Base-by-base conservation (phyloP, 441 rosid genomes). In the Isatis lusitanica region DNA sequence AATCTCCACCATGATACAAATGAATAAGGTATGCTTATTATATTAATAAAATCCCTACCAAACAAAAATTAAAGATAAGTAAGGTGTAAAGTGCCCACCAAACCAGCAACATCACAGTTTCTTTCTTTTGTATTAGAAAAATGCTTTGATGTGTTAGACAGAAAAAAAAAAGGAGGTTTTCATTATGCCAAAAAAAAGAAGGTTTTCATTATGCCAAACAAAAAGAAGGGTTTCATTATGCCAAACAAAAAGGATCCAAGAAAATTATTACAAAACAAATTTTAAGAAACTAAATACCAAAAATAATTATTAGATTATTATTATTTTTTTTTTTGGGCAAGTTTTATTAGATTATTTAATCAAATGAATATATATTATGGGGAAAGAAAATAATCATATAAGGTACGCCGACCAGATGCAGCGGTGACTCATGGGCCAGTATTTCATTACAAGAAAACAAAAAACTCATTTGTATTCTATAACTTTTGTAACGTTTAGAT, bases 341-440 rank as follows among this genome's bases (percentile, higher is more conserved):
- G n/a, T 3, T 24, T 44, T 11, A 5, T 7, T 36, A 21, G 4
- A 12, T 10, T 10, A 31, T 26, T 11, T 28, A 42, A 7, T 7
- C 2, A 66, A 9, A 40, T 4, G 12, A 39, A 9, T 21, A 42
- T 65, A 9, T 68, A 68, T 68, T 61, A 43, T 43, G 52, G 8
- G 17, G 35, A 62, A 59, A 59, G 15, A 55, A 62, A 31, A 47
- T 61, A 63, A 75, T 63, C 71, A 63, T 46, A 52, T 21, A 21
- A 17, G 79, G 70, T 56, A 40, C 67, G 68, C 72, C 76, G 80
- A 70, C 80, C 72, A 76, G 67, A 65, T 57, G 72, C 67, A 56
- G 42, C 21, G 63, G 59, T 57, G 79, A 76, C 62, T 76, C 75
- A 70, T 70, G 71, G 30, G 12, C 4, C 28, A 38, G 21, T 63